Conservation (phyloP, 2,329 filamentous ascomycete species). For the Fusarium scirpi region DNA sequence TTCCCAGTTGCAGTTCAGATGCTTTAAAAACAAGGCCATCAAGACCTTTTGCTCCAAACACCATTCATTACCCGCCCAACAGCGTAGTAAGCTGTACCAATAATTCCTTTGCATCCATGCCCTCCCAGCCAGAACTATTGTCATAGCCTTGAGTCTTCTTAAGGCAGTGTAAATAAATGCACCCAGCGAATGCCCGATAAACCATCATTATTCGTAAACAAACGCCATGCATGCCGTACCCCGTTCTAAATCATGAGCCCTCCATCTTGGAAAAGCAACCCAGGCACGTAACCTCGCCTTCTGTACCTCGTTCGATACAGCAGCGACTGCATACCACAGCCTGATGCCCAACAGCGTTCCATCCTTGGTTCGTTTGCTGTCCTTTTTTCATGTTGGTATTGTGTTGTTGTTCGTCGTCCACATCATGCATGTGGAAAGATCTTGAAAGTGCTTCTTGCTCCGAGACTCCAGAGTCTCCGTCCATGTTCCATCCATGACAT, state of each 20-base stretch:
- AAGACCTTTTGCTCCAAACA: constrained; percentile 34
- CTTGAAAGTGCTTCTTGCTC: constrained; percentile 55
- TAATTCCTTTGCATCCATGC: neutral
- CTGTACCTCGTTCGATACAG: constrained; percentile 72
- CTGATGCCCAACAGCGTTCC: constrained; percentile 59
- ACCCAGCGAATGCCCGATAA: constrained; percentile 18
- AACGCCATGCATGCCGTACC: constrained; percentile 7
- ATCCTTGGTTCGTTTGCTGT: constrained; percentile 48
- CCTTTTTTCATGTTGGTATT: constrained; percentile 20
- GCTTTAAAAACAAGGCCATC: constrained; percentile 9
- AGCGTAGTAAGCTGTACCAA: constrained; percentile 14
- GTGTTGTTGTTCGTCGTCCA: constrained; percentile 49
- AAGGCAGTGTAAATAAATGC: neutral
- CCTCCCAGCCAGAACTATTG: constrained; percentile 12
- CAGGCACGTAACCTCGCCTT: constrained; percentile 75
- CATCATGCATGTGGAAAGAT: constrained; percentile 65
- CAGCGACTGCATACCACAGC: constrained; percentile 74
- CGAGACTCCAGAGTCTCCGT: constrained; percentile 42
- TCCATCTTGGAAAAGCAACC: constrained; percentile 67
- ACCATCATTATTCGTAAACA: constrained; percentile 37
- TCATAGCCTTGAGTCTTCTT: constrained; percentile 4
- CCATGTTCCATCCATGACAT: constrained; percentile 64
- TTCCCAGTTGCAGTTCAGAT: constrained; percentile 14
- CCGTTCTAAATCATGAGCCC: constrained; percentile 42
- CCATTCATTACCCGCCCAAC: constrained; percentile 27